Evolutionary conservation across 768 basidiomycete species (phyloP).

Genomic region (Leccinellum luteum): DNA sequence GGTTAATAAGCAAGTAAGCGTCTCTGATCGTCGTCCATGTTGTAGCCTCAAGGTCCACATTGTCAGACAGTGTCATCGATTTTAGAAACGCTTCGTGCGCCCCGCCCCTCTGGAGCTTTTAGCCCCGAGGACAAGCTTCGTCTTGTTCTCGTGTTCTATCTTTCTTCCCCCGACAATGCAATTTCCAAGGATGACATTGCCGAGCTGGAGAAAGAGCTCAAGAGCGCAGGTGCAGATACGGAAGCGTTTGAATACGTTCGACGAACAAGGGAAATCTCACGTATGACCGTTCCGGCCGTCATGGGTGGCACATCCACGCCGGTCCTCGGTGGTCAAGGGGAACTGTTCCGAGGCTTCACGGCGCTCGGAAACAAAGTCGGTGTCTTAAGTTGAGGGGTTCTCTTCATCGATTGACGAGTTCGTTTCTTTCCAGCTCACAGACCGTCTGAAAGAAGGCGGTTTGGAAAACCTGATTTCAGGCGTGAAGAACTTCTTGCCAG

Average conservation of each 20-base stretch:
- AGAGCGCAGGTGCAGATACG: conserved; percentile 74
- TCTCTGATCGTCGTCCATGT: neutral
- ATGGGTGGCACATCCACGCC: conserved; percentile 64
- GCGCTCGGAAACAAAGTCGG: conserved; percentile 84
- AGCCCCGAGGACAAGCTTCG: conserved; percentile 86
- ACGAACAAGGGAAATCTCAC: conserved; percentile 84
- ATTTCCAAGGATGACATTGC: conserved; percentile 84
- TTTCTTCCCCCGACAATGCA: conserved; percentile 78
- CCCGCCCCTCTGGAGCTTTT: conserved; percentile 62
- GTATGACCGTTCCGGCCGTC: conserved; percentile 79
- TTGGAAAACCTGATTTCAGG: conserved; percentile 95
- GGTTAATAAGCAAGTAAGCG: conserved; percentile 73
- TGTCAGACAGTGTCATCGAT: conserved; percentile 70
- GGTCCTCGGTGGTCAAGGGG: conserved; percentile 68
- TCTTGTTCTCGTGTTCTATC: conserved; percentile 91
- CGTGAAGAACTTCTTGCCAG: conserved; percentile 96
- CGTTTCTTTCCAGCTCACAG: conserved; percentile 66
- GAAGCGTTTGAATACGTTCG: conserved; percentile 91
- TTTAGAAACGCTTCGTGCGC: conserved; percentile 80
- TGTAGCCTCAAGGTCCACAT: neutral
- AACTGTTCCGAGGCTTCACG: conserved; percentile 92
- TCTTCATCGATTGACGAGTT: neutral
- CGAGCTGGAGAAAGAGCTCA: conserved; percentile 86
- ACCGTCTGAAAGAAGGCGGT: conserved; percentile 92
- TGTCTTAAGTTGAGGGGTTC: neutral